Base-by-base conservation (phyloP, 345 rosid genomes). In the Euphorbia tirucalli region DNA sequence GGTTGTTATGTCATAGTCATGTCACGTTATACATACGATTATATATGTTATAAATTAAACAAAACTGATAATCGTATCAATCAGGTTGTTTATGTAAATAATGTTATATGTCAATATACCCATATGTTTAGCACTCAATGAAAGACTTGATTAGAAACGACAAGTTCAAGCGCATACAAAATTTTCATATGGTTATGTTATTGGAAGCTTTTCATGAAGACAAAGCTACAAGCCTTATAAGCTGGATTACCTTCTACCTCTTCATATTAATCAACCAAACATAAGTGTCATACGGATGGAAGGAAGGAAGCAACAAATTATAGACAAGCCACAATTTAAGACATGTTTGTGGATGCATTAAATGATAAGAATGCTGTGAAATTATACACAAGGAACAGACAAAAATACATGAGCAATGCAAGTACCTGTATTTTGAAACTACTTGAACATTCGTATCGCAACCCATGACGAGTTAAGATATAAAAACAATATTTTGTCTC, bases 361-460 rank as follows among this genome's bases (percentile, higher is more conserved):
- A 64, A 10, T 7, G 22, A 7, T 13, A 41, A 48, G 21, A 21
- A 18, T 19, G n/a, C n/a, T 24, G 15, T 25, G 11, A 44, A 22
- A 32, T 35, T 25, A 41, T 0, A 11, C 24, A 39, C 49, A 31
- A 22, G 44, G 11, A 61, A 37, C 25, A 61, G 5, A 31, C 31
- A 3, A 22, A 44, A 16, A 32, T 7, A 66, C 22, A 41, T 52
- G n/a, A 52, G 5, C 27, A 31, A 61, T 21, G 55, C 61, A 24
- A 21, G 21, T 62, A 90, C 99, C 96, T 90, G 97, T 71, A 80
- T 71, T 79, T 85, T 84, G 39, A 97, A 95, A 75, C 65, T 61
- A 74, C 85, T 91, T 31, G 92, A 92, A 78, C 97, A 95, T 71
- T 95, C 99, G 24, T 81, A 86, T 49, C 93, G 87, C 55, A 95